These are phyloP conservation scores for Alternaria angustiovoidea DNA, from an alignment of 2,329 filamentous ascomycete genomes.

Conservation along the genomic window DNA sequence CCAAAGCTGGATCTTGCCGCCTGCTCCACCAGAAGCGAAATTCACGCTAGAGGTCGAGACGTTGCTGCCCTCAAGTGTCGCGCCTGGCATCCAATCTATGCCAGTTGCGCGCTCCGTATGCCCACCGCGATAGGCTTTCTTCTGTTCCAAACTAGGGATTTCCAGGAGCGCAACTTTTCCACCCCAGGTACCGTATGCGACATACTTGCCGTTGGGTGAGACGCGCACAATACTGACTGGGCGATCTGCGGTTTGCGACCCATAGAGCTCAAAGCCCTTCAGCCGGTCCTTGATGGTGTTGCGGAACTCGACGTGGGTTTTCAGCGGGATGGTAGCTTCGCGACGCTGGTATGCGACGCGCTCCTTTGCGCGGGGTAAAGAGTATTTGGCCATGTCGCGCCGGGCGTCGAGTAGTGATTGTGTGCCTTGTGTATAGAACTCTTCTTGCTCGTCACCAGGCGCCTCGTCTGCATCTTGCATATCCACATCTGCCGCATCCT, in stretches of 20 bases:
- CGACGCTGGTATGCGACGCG: constrained; percentile 78
- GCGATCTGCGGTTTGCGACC: constrained; percentile 89
- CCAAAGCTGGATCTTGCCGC: constrained; percentile 89
- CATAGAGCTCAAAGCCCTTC: constrained; percentile 86
- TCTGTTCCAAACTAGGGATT: constrained; percentile 82
- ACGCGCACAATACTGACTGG: constrained; percentile 93
- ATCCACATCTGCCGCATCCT: constrained; percentile 57
- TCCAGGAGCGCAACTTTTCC: constrained; percentile 87
- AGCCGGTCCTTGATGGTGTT: constrained; percentile 87
- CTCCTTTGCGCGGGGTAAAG: constrained; percentile 80
- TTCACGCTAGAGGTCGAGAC: constrained; percentile 80
- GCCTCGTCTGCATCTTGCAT: constrained; percentile 63
- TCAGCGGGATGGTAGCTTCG: constrained; percentile 83
- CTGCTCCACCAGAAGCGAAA: constrained; percentile 87
- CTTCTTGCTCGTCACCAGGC: constrained; percentile 69
- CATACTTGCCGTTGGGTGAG: constrained; percentile 80
- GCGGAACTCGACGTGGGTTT: constrained; percentile 90
- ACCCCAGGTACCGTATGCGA: constrained; percentile 93
- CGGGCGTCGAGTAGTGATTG: constrained; percentile 77
- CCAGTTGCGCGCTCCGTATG: constrained; percentile 92
- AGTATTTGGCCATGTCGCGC: constrained; percentile 81
- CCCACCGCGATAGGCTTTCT: constrained; percentile 74
- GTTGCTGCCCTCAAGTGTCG: constrained; percentile 74
- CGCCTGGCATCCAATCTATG: constrained; percentile 86
- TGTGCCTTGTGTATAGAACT: constrained; percentile 91